These are phyloP conservation scores for Trichophyton verrucosum DNA, from an alignment of 2,329 filamentous ascomycete species.

Conservation along the genomic window DNA sequence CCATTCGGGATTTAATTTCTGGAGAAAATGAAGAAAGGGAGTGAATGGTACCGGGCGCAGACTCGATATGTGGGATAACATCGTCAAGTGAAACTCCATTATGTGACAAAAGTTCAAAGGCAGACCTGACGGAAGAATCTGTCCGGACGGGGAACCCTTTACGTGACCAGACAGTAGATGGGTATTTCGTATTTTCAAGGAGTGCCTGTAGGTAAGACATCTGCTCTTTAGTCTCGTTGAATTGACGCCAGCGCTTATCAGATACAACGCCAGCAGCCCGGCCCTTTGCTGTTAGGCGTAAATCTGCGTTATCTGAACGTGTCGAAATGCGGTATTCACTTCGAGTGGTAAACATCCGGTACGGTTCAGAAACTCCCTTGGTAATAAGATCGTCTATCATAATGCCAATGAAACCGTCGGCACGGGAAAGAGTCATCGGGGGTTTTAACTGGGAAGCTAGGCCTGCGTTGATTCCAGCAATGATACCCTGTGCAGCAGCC, in stretches of 20 bases:
- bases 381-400: slow-evolving; percentile 98
- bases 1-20: slow-evolving; percentile 55
- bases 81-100: slow-evolving; percentile 46
- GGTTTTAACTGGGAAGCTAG: slow-evolving; percentile 56
- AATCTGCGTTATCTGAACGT: slow-evolving; percentile 86
- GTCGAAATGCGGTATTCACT: slow-evolving; percentile 92
- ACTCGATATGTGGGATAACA: slow-evolving; percentile 43
- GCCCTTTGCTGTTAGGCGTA: slow-evolving; percentile 68
- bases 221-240: slow-evolving; percentile 51
- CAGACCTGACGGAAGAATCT: slow-evolving; percentile 56
- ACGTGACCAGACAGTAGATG: slow-evolving; percentile 53
- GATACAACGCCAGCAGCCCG: slow-evolving; percentile 63
- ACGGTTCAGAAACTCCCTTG: slow-evolving; percentile 92
- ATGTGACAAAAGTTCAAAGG: slow-evolving; percentile 66
- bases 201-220: slow-evolving; percentile 53
- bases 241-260: slow-evolving; percentile 64
- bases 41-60: slow-evolving; percentile 20
- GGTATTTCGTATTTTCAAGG: slow-evolving; percentile 47
- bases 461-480: slow-evolving; percentile 90
- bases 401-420: slow-evolving; percentile 92
- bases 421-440: slow-evolving; percentile 58
- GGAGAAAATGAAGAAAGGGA: slow-evolving; percentile 41
- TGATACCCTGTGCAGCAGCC: slow-evolving; percentile 80
- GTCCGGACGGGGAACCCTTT: slow-evolving; percentile 57
- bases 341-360: slow-evolving; percentile 94